Base-by-base conservation (phyloP, 768 basidiomycete species). In the Pleurotus citrinopileatus region DNA sequence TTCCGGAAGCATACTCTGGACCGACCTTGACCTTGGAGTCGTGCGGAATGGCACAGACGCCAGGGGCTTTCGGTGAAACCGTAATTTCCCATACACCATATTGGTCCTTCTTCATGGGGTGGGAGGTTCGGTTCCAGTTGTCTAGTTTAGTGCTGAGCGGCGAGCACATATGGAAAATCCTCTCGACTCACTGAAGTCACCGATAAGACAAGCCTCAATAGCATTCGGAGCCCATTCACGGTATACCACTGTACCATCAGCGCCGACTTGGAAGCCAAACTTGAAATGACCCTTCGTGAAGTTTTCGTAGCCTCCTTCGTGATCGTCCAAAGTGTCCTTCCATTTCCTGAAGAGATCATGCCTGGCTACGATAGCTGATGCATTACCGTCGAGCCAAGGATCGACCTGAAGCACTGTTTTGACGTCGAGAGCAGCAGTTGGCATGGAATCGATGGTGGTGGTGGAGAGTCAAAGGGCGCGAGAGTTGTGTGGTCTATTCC, bases 181-280 rank as follows among this genome's bases (percentile, higher is more conserved):
- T 28, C 19, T 54, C 28, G 23, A 82, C 93, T 70, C 59, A 98
- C 95, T 99, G 77, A 99, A 99, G 42, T 99, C 96, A 40, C 97
- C 97, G 61, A 93, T 93, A 54, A 99, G 71, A 65, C 74, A 79
- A 2, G 95, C 96, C 61, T 88, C 86, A 42, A 63, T 73, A 15
- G 89, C 95, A 60, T 90, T 91, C 0, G 97, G 95, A 7, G 97
- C 96, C 97, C 97, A 99, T 67, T 99, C 97, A 61, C 91, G 78
- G 69, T 98, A 98, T 6, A 80, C 71, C 26, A 98, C 81, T 25
- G 85, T 77, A 51, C 84, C 86, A 54, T 87, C 79, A 32, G 72
- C 65, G 36, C 74, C 76, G 37, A 92, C 80, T 55, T 89, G 86
- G 61, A 99, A 75, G 29, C 96, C 96, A 65, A 83, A 84, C 61